phyloP scores from a whole-genome alignment of 2,329 filamentous ascomycete species.

The Fusarium redolens region DNA sequence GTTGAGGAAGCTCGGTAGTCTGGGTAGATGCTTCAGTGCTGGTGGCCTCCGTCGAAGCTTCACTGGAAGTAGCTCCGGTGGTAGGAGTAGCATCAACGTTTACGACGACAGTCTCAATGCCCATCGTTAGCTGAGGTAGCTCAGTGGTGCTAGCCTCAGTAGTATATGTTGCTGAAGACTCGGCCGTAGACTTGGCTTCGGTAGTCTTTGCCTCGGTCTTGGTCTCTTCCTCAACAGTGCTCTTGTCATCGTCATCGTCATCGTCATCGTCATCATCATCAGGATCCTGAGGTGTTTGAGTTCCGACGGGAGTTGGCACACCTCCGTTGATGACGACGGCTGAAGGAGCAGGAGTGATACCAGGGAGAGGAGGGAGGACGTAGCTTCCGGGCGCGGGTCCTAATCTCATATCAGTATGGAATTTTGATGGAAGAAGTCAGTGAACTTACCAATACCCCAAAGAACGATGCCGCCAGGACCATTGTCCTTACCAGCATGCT shows the following conservation, averaged over 20 bases:
- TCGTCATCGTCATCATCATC: neutral
- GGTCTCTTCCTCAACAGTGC: slow-evolving; percentile 4
- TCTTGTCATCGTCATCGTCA: neutral
- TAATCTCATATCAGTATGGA: neutral
- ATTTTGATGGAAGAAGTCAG: rapidly evolving
- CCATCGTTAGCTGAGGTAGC: neutral
- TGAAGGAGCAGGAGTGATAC: neutral
- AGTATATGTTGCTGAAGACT: neutral
- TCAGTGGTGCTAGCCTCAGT: neutral
- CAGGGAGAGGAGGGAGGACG: neutral
- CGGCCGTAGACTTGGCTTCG: neutral
- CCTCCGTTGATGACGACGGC: slow-evolving; percentile 3
- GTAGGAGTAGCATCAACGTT: neutral
- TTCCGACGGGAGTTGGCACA: neutral
- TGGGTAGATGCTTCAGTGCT: neutral
- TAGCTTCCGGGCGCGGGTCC: slow-evolving; percentile 5
- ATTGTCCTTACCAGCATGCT: slow-evolving; percentile 1
- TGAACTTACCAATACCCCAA: neutral
- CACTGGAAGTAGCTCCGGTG: neutral
- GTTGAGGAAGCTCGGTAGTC: neutral
- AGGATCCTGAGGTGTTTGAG: neutral
- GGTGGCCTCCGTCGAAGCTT: neutral
- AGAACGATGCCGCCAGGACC: slow-evolving; percentile 2
- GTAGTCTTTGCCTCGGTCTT: slow-evolving; percentile 2
- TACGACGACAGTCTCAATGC: neutral